Evolutionary conservation across 768 basidiomycete species (phyloP).

Genomic region (Boletus bicolor): DNA sequence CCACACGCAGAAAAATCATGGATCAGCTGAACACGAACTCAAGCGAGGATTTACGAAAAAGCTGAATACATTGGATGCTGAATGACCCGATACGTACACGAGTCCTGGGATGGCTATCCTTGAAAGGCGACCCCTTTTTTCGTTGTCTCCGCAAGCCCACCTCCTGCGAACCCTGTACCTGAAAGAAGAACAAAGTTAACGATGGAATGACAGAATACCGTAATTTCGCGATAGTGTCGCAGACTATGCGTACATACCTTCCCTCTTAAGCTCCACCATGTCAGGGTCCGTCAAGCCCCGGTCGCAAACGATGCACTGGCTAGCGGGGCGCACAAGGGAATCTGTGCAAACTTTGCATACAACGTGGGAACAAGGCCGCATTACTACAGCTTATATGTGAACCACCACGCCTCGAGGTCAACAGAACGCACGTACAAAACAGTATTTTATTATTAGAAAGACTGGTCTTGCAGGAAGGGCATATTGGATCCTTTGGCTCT

Average conservation of each 20-base stretch:
- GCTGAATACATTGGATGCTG: not conserved
- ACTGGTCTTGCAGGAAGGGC: constrained; percentile 82
- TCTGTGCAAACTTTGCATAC: constrained; percentile 90
- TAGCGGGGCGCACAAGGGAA: constrained; percentile 71
- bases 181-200: constrained; percentile 3
- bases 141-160: constrained; percentile 89
- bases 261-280: constrained; percentile 80
- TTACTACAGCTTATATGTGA: constrained; percentile 43
- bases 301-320: constrained; percentile 89
- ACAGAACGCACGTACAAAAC: constrained; percentile 49
- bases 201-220: not conserved
- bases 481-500: constrained; percentile 64
- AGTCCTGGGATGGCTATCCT: constrained; percentile 43
- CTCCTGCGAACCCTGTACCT: constrained; percentile 94
- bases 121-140: constrained; percentile 83
- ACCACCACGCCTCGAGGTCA: not conserved
- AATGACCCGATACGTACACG: constrained; percentile 1
- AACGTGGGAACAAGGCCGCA: constrained; percentile 88
- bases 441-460: constrained; percentile 76
- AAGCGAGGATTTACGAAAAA: constrained; percentile 1
- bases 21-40: not conserved
- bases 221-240: not conserved
- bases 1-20: not conserved
- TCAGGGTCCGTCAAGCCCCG: constrained; percentile 60
- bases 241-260: constrained; percentile 53